Conservation (phyloP, 1,139 yeast species). For the Blastobotrys illinoisensis region DNA sequence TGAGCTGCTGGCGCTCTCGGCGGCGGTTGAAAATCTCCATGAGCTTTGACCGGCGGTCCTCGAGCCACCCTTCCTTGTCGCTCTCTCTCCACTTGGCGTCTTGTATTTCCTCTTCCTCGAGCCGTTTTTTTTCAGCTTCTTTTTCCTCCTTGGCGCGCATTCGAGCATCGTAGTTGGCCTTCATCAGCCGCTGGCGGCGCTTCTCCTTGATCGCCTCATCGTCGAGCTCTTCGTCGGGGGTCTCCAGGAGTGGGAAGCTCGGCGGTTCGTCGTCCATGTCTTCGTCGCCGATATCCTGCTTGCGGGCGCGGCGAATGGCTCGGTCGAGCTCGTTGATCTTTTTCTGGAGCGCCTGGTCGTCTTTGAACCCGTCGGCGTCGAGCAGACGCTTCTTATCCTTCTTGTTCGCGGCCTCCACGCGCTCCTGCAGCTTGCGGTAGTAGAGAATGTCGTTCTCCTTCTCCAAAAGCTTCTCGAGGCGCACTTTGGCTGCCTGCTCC, state of each 20-base stretch:
- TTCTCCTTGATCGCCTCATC: slow-evolving; percentile 85
- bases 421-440: slow-evolving; percentile 52
- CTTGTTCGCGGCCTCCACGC: slow-evolving; percentile 44
- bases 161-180: slow-evolving; percentile 87
- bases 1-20: slow-evolving; percentile 63
- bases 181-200: slow-evolving; percentile 71
- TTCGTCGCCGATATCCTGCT: slow-evolving; percentile 56
- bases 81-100: slow-evolving; percentile 74
- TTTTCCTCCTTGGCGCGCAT: slow-evolving; percentile 78
- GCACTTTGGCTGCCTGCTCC: slow-evolving; percentile 83
- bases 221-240: slow-evolving; percentile 70
- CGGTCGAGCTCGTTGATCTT: slow-evolving; percentile 63
- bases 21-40: slow-evolving; percentile 50
- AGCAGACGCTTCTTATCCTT: slow-evolving; percentile 45
- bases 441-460: slow-evolving; percentile 78
- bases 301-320: slow-evolving; percentile 61
- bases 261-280: slow-evolving; percentile 49
- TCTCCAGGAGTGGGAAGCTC: slow-evolving; percentile 72
- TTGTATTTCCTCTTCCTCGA: slow-evolving; percentile 41
- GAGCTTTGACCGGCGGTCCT: slow-evolving; percentile 58
- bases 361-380: slow-evolving; percentile 73
- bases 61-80: slow-evolving; percentile 77
- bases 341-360: slow-evolving; percentile 63
- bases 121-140: slow-evolving; percentile 48
- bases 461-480: slow-evolving; percentile 72